Percentiles rank a stretch among this genome's conserved stretches.
Evolutionary conservation across 441 rosid species (phyloP).

Genomic region (Populus tomentosa): DNA sequence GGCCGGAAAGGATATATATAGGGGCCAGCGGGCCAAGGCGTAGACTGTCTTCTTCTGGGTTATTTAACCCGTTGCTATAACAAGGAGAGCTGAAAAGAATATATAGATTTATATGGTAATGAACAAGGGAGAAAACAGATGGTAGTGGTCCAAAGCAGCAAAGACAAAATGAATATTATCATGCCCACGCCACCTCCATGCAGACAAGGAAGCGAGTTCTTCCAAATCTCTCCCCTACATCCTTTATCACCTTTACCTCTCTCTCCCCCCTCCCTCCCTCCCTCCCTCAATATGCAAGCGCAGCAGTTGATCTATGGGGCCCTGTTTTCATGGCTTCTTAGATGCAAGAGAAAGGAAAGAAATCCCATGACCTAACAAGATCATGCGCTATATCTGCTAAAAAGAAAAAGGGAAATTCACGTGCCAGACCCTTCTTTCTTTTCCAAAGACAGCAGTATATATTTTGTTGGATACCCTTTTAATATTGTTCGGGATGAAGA

Average conservation of each 20-base stretch:
- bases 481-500: no score
- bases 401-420: background rate
- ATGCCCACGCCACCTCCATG: slow-evolving; percentile 39
- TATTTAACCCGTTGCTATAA: background rate
- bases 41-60: background rate
- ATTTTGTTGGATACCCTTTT: background rate
- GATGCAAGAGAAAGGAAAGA: background rate
- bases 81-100: background rate
- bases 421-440: no score
- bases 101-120: background rate
- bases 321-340: background rate
- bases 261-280: background rate
- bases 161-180: slow-evolving; percentile 45
- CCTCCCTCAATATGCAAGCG: background rate
- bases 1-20: background rate
- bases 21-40: background rate
- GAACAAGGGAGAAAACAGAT: slow-evolving; percentile 7
- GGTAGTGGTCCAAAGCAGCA: slow-evolving; percentile 38
- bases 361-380: slow-evolving; percentile 6
- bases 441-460: background rate
- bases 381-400: background rate
- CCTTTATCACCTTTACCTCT: slow-evolving; percentile 1
- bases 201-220: slow-evolving; percentile 28
- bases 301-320: background rate
- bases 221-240: background rate